Conservation (phyloP, 345 rosid species). For the Draba incana region DNA sequence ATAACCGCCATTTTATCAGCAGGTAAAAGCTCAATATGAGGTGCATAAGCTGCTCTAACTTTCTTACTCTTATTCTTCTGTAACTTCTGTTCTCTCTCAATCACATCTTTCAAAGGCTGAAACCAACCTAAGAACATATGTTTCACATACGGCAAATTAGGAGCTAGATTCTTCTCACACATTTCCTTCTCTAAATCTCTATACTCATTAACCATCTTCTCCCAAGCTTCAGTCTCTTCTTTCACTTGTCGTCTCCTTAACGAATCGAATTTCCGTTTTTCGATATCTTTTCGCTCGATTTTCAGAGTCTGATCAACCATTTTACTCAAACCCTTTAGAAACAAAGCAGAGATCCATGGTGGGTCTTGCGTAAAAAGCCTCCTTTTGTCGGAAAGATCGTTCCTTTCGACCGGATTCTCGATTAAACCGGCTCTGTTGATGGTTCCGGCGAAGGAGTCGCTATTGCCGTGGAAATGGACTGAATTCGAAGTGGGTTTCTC, state of each 20-base stretch:
- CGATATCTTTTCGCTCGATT: slow-evolving; percentile 58
- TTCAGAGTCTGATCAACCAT: slow-evolving; percentile 49
- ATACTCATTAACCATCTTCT: slow-evolving; percentile 78
- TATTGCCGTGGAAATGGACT: slow-evolving; percentile 44
- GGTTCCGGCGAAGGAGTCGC: slow-evolving; percentile 48
- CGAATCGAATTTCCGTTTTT: slow-evolving; percentile 59
- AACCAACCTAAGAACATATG: slow-evolving; percentile 88
- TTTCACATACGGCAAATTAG: slow-evolving; percentile 81
- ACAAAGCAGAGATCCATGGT: slow-evolving; percentile 80
- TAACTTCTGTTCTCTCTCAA: slow-evolving; percentile 65
- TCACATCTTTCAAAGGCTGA: slow-evolving; percentile 81
- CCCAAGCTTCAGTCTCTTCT: slow-evolving; percentile 96
- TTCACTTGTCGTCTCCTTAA: slow-evolving; percentile 77
- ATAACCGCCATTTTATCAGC: slow-evolving; percentile 94
- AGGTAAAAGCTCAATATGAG: slow-evolving; percentile 73
- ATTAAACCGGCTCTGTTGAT: slow-evolving; percentile 30
- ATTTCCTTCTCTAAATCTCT: slow-evolving; percentile 71
- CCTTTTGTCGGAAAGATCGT: slow-evolving; percentile 32
- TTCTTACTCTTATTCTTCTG: slow-evolving; percentile 64
- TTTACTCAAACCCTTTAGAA: slow-evolving; percentile 60
- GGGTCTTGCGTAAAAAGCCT: slow-evolving; percentile 69
- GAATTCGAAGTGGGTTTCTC: slow-evolving; percentile 38
- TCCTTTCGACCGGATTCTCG: slow-evolving; percentile 46
- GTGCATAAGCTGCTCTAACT: slow-evolving; percentile 77
- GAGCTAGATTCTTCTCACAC: slow-evolving; percentile 81